Base-by-base conservation (phyloP, 345 rosid genomes). In the Sonneratia alba region DNA sequence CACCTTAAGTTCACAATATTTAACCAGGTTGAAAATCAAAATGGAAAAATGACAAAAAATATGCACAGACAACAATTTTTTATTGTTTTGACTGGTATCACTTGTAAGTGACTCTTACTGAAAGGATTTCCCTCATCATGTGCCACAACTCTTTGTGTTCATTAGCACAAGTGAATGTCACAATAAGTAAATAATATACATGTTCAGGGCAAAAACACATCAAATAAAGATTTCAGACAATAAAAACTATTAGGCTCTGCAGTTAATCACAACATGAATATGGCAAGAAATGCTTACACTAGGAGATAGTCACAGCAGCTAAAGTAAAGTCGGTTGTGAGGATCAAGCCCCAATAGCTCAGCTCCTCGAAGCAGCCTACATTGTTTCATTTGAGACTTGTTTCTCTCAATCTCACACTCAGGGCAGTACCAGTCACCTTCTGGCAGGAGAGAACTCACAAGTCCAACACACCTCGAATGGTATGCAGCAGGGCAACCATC, bases 401-500 rank as follows among this genome's bases (percentile, higher is more conserved):
- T 78, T 76, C 83, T 81, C 70, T 86, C 88, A 74, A 86, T 78
- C 27, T 82, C 87, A 82, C 99, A 95, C 83, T 95, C 97, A n/a
- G 97, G 97, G 81, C 99, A 95, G 80, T 79, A 91, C 99, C 99
- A 92, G 67, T 91, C 93, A 72, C 97, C 97, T 79, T 90, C 96
- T 63, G 97, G 96, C 88, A 95, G 87, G 74, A 83, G 90, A 78
- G 85, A 86, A 79, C 72, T 83, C 69, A 82, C 91, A 80, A 95
- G 85, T 77, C 97, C 99, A 0, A 92, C 91, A 70, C 99, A 95
- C 84, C 88, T 95, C 69, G 99, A 88, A 83, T 95, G 99, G 81
- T 87, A 95, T 18, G 99, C 99, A 81, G 99, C 99, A 70, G 99
- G 99, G 80, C 99, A 92, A 69, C 99, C 99, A 84, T 95, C 99